Conservation (phyloP, 2,329 filamentous ascomycete species). For the Pezizomycotina sp. region DNA sequence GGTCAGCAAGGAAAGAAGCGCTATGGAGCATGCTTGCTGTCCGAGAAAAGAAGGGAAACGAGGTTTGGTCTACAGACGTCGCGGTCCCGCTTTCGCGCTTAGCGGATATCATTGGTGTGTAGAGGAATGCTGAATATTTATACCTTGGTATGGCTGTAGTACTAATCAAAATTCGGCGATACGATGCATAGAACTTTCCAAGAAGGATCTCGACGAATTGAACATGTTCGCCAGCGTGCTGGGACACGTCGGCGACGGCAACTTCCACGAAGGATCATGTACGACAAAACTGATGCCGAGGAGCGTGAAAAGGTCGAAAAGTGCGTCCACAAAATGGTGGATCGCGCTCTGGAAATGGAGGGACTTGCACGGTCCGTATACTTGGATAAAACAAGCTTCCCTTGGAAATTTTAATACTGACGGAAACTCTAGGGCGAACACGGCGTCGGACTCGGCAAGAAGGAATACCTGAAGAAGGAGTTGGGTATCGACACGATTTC, state of each 20-base stretch:
- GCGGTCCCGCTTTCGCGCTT: constrained; percentile 63
- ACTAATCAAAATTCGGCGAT: constrained; percentile 4
- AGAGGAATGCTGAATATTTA: not conserved
- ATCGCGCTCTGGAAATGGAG: constrained; percentile 82
- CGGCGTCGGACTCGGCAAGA: constrained; percentile 73
- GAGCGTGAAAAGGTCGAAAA: constrained; percentile 61
- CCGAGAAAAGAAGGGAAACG: constrained; percentile 44
- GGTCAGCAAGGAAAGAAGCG: constrained; percentile 70
- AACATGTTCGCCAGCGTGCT: constrained; percentile 76
- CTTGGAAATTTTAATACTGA: constrained; percentile 6
- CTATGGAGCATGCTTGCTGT: constrained; percentile 64
- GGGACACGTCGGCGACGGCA: constrained; percentile 83
- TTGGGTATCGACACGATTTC: constrained; percentile 63
- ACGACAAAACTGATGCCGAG: constrained; percentile 50
- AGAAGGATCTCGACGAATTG: constrained; percentile 73
- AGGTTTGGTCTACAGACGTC: constrained; percentile 74
- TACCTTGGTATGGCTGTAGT: too few relatives aligned
- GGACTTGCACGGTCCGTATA: constrained; percentile 53
- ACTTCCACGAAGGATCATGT: constrained; percentile 93
- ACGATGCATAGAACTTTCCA: constrained; percentile 50
- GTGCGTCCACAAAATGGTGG: constrained; percentile 79
- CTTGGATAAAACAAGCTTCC: constrained; percentile 7
- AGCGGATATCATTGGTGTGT: constrained; percentile 48
- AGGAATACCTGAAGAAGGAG: constrained; percentile 60
- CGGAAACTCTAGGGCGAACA: constrained; percentile 47